Base-by-base conservation (phyloP, 176 grass and related monocot species). In the Carex littledalei region DNA sequence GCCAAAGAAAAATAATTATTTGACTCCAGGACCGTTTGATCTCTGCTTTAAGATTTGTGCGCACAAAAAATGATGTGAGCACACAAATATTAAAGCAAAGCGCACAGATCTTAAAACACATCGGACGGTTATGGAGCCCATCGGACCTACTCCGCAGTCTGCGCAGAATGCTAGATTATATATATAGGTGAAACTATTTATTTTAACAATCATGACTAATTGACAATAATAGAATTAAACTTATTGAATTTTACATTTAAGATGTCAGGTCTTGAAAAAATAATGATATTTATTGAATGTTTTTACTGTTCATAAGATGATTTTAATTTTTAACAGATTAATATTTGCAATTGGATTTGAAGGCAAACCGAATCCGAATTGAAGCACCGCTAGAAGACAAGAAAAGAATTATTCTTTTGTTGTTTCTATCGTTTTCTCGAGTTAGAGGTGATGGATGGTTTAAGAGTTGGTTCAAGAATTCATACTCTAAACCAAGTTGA, bases 391-490 rank as follows among this genome's bases (percentile, higher is more conserved):
- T 49, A 9, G 12, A 16, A 53, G 45, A 76, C n/a, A 76, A 75
- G 71, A 75, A 75, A 75, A 18, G 45, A 47, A 74, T 74, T 50
- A 50, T 74, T 22, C 67, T 39, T 39, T 70, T 47, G 18, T 20
- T 21, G 18, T 12, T 73, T 73, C 8, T 49, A 74, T 74, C 12
- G 70, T 50, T 74, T 74, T 13, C 70, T 74, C 50, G n/a, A 50
- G 3, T 74, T 12, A 18, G 41, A 49, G 70, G 70, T 74, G 70
- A 74, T 50, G 9, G 41, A 50, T 74, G 71, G 43, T 75, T 75
- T 52, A 26, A 75, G 1, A 75, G 43, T 52, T 75, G 71, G 43
- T 75, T 24, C 71, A 75, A 22, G 43, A 75, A 75, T 75, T 75
- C 71, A 50, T 11, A 52, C n/a, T 75, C 22, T 52, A 52, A 75